phyloP scores from a whole-genome alignment of 1,284 basidiomycete genomes.

The Inonotus hispidus region DNA sequence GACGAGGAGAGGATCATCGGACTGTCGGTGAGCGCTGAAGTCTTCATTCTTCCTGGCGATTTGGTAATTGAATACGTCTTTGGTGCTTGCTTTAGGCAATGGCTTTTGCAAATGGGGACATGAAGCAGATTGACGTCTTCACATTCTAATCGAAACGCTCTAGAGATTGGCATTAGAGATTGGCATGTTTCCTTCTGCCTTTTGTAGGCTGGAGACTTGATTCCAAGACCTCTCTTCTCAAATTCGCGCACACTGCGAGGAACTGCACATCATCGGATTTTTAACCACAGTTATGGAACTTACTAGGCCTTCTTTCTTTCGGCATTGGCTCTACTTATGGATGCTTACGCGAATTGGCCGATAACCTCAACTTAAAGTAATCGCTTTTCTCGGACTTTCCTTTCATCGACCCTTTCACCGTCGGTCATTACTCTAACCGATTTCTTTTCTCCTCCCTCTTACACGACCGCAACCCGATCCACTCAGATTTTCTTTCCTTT shows the following conservation, averaged over 20 bases:
- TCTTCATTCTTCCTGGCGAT: not conserved
- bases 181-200: too few relatives aligned
- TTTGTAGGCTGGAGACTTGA: too few relatives aligned
- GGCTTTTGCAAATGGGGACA: constrained; percentile 23
- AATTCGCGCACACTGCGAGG: too few relatives aligned
- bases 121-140: constrained; percentile 27
- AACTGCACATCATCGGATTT: too few relatives aligned
- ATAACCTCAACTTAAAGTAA: not conserved
- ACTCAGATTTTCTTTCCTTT: not conserved
- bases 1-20: constrained; percentile 31
- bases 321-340: not conserved
- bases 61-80: not conserved
- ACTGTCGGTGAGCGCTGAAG: constrained; percentile 26
- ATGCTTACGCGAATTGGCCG: not conserved
- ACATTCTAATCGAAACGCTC: constrained; percentile 21
- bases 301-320: not conserved
- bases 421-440: too few relatives aligned
- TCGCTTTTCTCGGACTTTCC: too few relatives aligned
- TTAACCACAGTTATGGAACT: not conserved
- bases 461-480: too few relatives aligned
- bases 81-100: constrained; percentile 13
- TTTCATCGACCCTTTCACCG: not conserved
- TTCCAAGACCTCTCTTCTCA: too few relatives aligned
- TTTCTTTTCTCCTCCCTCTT: too few relatives aligned
- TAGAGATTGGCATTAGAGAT: not conserved